Evolutionary conservation across 345 rosid genomes (phyloP).

Genomic region (Dimocarpus longan): DNA sequence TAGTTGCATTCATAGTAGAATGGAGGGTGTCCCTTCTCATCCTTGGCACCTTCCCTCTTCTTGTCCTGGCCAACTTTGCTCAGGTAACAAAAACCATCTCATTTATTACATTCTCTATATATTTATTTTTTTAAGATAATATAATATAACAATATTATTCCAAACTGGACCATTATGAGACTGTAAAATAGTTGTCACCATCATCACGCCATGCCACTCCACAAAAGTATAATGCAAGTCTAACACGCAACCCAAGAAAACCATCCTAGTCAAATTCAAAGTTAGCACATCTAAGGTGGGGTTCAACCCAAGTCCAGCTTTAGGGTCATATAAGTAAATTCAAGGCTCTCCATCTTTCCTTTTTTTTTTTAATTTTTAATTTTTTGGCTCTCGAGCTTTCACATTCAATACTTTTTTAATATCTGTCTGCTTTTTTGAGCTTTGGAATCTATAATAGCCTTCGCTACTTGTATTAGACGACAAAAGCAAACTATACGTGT

Average conservation of each 20-base stretch:
- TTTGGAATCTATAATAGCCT: constrained; percentile 50
- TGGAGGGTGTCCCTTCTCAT: constrained; percentile 99
- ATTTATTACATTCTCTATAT: background rate
- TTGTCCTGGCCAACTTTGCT: constrained; percentile 98
- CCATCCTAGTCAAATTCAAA: background rate
- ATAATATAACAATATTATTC: too few species aligned
- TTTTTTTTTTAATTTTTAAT: too few species aligned
- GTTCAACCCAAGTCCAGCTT: background rate
- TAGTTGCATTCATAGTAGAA: constrained; percentile 95
- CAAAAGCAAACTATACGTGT: constrained; percentile 46
- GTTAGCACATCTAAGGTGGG: too few species aligned
- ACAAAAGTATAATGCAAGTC: too few species aligned
- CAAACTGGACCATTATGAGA: too few species aligned
- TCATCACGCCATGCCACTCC: too few species aligned
- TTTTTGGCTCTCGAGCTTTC: too few species aligned
- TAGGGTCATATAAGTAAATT: constrained; percentile 22
- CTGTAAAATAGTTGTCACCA: too few species aligned
- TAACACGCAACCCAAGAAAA: too few species aligned
- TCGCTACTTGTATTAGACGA: constrained; percentile 40
- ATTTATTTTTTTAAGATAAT: background rate
- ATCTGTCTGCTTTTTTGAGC: constrained; percentile 24
- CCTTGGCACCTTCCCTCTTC: constrained; percentile 90
- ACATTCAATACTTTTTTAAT: constrained; percentile 3
- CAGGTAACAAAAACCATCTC: constrained; percentile 57
- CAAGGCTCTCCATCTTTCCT: too few species aligned